phyloP scores from a whole-genome alignment of 208 protist species.

The Porcisia hertigi region DNA sequence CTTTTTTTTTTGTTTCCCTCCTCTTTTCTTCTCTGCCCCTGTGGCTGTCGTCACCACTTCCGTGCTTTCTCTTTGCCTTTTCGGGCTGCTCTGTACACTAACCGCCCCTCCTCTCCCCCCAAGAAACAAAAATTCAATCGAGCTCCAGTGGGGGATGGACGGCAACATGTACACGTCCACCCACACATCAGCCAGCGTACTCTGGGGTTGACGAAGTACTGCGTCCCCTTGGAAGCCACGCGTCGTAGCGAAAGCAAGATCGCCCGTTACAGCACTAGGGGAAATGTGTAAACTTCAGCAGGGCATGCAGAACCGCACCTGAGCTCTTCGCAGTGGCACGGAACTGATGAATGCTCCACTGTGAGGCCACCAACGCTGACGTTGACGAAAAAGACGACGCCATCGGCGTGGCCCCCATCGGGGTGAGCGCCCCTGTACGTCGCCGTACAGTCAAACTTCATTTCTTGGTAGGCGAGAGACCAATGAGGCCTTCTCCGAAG shows the following conservation, averaged over 20 bases:
- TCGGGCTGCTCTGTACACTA: no score
- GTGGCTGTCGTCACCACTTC: no score
- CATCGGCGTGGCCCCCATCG: background rate
- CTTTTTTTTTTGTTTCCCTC: no score
- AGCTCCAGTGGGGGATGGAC: background rate
- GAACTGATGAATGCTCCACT: background rate
- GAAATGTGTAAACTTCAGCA: background rate
- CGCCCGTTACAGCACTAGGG: no score
- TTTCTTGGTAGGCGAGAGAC: background rate
- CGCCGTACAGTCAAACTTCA: background rate
- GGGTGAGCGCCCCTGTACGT: background rate
- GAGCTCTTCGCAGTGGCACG: background rate
- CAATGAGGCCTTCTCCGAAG: background rate
- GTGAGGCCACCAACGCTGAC: background rate
- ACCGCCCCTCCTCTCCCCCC: no score
- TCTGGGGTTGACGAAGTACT: constrained; percentile 12
- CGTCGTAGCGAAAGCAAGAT: background rate
- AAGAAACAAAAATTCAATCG: background rate
- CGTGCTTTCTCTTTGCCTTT: no score
- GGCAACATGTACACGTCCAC: constrained; percentile 1
- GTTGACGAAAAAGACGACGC: background rate
- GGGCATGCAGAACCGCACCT: background rate
- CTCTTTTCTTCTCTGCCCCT: no score
- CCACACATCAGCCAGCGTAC: background rate
- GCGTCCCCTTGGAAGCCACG: constrained; percentile 5